phyloP scores from a whole-genome alignment of 1,139 yeast species.

The Debaryomyces singareniensis region DNA sequence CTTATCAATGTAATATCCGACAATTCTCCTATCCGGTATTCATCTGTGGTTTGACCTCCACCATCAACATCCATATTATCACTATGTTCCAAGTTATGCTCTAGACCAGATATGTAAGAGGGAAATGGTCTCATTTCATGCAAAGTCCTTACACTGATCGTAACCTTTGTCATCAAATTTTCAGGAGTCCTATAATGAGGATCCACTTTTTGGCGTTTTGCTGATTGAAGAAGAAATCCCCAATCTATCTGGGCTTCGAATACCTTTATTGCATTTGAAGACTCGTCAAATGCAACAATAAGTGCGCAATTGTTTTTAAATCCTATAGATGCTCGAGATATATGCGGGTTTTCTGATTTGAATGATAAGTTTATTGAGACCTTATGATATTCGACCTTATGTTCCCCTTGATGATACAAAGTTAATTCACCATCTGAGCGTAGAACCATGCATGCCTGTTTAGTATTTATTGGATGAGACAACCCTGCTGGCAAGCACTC shows the following conservation, averaged over 20 bases:
- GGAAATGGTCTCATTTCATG: conserved; percentile 27
- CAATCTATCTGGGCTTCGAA: conserved; percentile 51
- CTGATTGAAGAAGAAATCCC: conserved; percentile 51
- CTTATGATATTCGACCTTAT: conserved; percentile 50
- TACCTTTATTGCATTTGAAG: conserved; percentile 35
- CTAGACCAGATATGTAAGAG: conserved; percentile 3
- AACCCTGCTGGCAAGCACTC: conserved; percentile 59
- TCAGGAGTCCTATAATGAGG: conserved; percentile 51
- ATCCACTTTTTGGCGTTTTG: conserved; percentile 40
- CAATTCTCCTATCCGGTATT: conserved; percentile 12
- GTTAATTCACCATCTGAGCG: conserved; percentile 58
- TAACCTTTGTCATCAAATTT: conserved; percentile 23
- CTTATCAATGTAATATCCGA: conserved; percentile 36
- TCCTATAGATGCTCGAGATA: conserved; percentile 54
- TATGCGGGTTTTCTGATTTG: conserved; percentile 13
- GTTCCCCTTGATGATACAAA: conserved; percentile 58
- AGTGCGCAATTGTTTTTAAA: conserved; percentile 45
- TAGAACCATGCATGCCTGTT: conserved; percentile 67
- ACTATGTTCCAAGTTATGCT: conserved; percentile 8
- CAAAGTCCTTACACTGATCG: conserved; percentile 15
- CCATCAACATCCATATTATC: conserved; percentile 18
- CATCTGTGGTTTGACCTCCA: conserved; percentile 7
- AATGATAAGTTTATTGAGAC: conserved; percentile 15
- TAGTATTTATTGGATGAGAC: conserved; percentile 61
- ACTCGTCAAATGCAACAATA: conserved; percentile 41